Evolutionary conservation across 1,139 yeast species (phyloP).

Genomic region (Magnusiomyces ingens): DNA sequence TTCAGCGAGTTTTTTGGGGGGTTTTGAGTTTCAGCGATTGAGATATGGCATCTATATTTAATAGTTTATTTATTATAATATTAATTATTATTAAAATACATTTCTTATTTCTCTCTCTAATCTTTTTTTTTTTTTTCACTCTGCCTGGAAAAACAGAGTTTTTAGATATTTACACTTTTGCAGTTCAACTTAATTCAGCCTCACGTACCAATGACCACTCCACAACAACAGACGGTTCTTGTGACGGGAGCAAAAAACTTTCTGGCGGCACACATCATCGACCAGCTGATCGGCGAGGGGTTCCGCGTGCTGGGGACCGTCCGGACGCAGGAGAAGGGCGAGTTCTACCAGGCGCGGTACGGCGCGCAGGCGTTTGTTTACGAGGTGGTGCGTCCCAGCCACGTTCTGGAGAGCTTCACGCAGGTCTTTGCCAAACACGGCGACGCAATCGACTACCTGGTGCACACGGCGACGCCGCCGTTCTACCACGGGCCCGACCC

Average conservation of each 20-base stretch:
- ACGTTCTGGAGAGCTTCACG: slow-evolving; percentile 53
- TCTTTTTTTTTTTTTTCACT: too few relatives aligned
- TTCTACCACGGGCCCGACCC: slow-evolving; percentile 38
- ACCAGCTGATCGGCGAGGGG: slow-evolving; percentile 32
- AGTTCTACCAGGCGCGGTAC: slow-evolving; percentile 32
- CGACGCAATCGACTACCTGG: slow-evolving; percentile 41
- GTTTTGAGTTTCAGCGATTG: too few relatives aligned
- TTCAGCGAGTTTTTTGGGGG: too few relatives aligned
- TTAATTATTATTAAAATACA: too few relatives aligned
- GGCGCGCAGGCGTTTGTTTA: slow-evolving; percentile 4
- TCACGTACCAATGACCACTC: too few relatives aligned
- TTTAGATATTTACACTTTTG: too few relatives aligned
- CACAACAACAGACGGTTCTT: slow-evolving; percentile 30
- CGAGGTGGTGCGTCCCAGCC: slow-evolving; percentile 36
- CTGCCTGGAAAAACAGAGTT: too few relatives aligned
- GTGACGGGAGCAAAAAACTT: slow-evolving; percentile 57
- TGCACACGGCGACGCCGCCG: slow-evolving; percentile 60
- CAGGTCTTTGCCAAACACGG: slow-evolving; percentile 41
- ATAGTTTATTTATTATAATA: too few relatives aligned
- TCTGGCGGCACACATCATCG: slow-evolving; percentile 47
- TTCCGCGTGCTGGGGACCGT: slow-evolving; percentile 55
- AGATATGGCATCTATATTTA: too few relatives aligned
- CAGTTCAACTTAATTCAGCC: too few relatives aligned
- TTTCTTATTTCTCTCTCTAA: too few relatives aligned
- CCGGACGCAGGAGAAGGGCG: slow-evolving; percentile 47